A percentile compares a stretch with the other conserved stretches of the same genome.
These are phyloP conservation scores for Panaeolus cyanescens DNA, from an alignment of 768 basidiomycete genomes.

Conservation along the genomic window DNA sequence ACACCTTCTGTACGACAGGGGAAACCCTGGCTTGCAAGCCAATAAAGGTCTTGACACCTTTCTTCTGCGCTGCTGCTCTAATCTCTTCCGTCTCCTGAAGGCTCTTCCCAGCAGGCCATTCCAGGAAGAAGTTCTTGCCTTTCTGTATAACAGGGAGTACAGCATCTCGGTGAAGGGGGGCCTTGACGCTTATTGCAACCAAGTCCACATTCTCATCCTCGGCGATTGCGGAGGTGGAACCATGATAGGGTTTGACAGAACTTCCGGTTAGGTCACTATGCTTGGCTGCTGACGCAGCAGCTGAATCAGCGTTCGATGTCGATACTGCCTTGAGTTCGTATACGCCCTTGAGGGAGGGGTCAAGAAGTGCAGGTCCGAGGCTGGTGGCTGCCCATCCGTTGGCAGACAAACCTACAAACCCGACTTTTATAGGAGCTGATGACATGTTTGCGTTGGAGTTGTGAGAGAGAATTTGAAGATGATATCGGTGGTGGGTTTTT, in stretches of 20 bases:
- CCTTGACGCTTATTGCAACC: neutral
- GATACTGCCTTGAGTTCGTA: neutral
- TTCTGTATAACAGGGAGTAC: neutral
- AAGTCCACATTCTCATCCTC: neutral
- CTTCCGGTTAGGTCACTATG: neutral
- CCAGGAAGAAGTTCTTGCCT: neutral
- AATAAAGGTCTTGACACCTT: neutral
- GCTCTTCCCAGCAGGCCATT: neutral
- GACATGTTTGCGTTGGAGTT: too few relatives aligned
- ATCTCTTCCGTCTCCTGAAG: neutral
- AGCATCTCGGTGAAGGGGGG: neutral
- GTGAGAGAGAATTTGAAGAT: too few relatives aligned
- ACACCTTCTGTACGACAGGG: neutral
- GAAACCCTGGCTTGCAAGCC: neutral
- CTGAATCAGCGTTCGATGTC: neutral
- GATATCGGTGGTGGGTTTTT: too few relatives aligned
- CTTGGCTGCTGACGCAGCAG: neutral
- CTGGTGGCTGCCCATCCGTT: neutral
- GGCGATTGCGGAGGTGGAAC: neutral
- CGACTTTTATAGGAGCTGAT: neutral
- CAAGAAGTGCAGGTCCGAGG: neutral
- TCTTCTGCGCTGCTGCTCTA: neutral
- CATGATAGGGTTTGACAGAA: neutral
- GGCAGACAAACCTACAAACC: neutral
- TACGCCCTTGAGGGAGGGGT: neutral